Evolutionary conservation across 2,329 filamentous ascomycete species (phyloP).

Genomic region (Calonectria fujianensis): DNA sequence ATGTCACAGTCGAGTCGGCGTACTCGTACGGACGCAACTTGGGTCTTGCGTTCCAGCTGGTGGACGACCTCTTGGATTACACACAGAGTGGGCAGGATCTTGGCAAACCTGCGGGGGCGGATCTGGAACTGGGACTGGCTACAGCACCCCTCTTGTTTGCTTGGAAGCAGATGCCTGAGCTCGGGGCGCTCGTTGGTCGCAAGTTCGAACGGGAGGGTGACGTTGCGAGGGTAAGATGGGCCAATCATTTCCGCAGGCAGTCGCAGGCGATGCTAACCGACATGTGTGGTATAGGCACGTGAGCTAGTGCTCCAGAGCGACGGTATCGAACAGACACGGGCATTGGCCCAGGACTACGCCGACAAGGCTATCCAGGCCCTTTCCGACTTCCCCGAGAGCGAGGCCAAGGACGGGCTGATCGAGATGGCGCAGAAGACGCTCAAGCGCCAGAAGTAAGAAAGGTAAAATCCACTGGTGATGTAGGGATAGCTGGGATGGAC

Average conservation of each 20-base stretch:
- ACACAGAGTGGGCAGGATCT: slow-evolving; percentile 89
- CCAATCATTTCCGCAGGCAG: slow-evolving; percentile 42
- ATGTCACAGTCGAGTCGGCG: slow-evolving; percentile 89
- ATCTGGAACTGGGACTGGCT: slow-evolving; percentile 93
- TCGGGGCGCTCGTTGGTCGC: slow-evolving; percentile 91
- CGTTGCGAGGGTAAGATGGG: slow-evolving; percentile 81
- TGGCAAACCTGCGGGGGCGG: slow-evolving; percentile 95
- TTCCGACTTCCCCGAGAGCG: slow-evolving; percentile 89
- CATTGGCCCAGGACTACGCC: slow-evolving; percentile 91
- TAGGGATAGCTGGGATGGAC: slow-evolving; percentile 27
- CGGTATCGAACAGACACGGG: slow-evolving; percentile 93
- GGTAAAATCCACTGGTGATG: slow-evolving; percentile 13
- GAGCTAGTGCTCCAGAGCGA: slow-evolving; percentile 88
- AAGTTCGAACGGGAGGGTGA: slow-evolving; percentile 92
- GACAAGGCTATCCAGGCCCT: slow-evolving; percentile 93
- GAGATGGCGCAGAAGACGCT: slow-evolving; percentile 97
- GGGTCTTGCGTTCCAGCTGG: slow-evolving; percentile 95
- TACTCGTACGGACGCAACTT: slow-evolving; percentile 96
- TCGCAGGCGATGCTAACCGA: slow-evolving; percentile 49
- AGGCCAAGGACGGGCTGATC: slow-evolving; percentile 92
- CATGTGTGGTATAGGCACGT: slow-evolving; percentile 78
- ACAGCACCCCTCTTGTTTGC: slow-evolving; percentile 96
- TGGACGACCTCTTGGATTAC: slow-evolving; percentile 98
- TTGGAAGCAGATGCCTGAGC: slow-evolving; percentile 90
- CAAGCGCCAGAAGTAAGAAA: slow-evolving; percentile 87